phyloP scores from a whole-genome alignment of 768 basidiomycete genomes.

The Pholiota conissans region DNA sequence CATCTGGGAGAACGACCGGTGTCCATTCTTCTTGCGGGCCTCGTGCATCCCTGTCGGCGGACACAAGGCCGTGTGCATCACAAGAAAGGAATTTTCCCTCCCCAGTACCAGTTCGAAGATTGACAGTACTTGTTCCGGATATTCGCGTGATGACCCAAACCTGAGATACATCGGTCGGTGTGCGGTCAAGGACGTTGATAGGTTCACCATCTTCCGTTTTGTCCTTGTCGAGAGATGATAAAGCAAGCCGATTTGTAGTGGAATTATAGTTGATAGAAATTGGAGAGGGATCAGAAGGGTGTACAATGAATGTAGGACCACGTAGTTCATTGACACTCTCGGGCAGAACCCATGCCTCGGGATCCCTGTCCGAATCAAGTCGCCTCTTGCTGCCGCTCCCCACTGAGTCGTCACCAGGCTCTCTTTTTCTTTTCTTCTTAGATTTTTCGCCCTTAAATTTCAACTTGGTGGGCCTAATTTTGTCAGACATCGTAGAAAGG shows the following conservation, averaged over 20 bases:
- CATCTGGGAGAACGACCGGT: slow-evolving; percentile 76
- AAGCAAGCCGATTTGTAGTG: slow-evolving; percentile 70
- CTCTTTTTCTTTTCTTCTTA: slow-evolving; percentile 79
- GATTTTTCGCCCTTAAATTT: slow-evolving; percentile 89
- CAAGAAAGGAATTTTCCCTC: slow-evolving; percentile 91
- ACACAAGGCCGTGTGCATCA: slow-evolving; percentile 82
- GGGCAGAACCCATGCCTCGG: slow-evolving; percentile 80
- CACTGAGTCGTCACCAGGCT: slow-evolving; percentile 49
- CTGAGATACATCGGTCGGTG: slow-evolving; percentile 80
- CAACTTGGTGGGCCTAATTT: slow-evolving; percentile 70
- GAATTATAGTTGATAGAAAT: slow-evolving; percentile 78
- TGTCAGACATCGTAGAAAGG: slow-evolving; percentile 27
- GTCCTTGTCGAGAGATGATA: slow-evolving; percentile 64
- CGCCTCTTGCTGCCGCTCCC: slow-evolving; percentile 48
- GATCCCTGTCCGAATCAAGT: slow-evolving; percentile 61
- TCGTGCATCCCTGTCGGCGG: slow-evolving; percentile 83
- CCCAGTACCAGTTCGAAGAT: slow-evolving; percentile 83
- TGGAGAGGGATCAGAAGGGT: slow-evolving; percentile 79
- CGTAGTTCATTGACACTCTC: slow-evolving; percentile 73
- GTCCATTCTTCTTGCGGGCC: slow-evolving; percentile 96
- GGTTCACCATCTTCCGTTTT: slow-evolving; percentile 43
- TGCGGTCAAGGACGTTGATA: slow-evolving; percentile 56
- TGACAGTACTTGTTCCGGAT: slow-evolving; percentile 81
- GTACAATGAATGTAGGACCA: slow-evolving; percentile 84
- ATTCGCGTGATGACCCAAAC: slow-evolving; percentile 92